Base-by-base conservation (phyloP, 192 early-diverging fungal genomes). In the Coemansia furcata region DNA sequence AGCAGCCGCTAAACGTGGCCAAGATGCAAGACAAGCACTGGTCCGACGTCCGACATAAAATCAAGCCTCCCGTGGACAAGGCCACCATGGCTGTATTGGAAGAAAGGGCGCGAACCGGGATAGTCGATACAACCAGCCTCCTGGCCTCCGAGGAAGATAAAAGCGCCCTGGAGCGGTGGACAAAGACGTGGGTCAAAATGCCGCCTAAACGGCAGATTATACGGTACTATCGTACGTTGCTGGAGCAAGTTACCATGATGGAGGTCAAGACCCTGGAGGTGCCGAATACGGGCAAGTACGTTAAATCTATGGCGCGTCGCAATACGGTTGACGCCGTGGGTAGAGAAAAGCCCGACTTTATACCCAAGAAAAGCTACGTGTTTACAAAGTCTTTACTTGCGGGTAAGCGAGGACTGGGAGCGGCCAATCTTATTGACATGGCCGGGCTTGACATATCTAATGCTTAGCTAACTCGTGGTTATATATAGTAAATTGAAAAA, bases 11-110 rank as follows among this genome's bases (percentile, higher is more conserved):
- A 10, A 81, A 81, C 11, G 61, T 81, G 1, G 78, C 78, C 43
- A 81, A 76, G 23, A 72, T 69, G 64, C 78, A 81, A 43, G 78
- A 81, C 57, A 43, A 15, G 15, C 67, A 73, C 39, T 81, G 78
- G 78, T 15, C 43, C 5, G 36, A 58, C 1, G 46, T 81, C 11
- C 35, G 67, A 7, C 60, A 68, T 64, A 60, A 37, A 17, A 15
- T 75, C 6, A 15, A 63, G 19, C 73, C 74, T 21, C 78, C 78
- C 6, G 67, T 81, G 8, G 74, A 76, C 43, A 39, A 30, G 1
- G 36, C 62, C 2, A 74, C 69, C 6, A 76, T 81, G 73, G 50
- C 37, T 0, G 6, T 73, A n/a, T 30, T 81, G 11, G 78, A 81
- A 38, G 60, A 73, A n/a, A 52, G 73, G 12, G 73, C 78, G 11